These are phyloP conservation scores for Populus hybrid DNA, from an alignment of 441 rosid genomes.

Conservation along the genomic window DNA sequence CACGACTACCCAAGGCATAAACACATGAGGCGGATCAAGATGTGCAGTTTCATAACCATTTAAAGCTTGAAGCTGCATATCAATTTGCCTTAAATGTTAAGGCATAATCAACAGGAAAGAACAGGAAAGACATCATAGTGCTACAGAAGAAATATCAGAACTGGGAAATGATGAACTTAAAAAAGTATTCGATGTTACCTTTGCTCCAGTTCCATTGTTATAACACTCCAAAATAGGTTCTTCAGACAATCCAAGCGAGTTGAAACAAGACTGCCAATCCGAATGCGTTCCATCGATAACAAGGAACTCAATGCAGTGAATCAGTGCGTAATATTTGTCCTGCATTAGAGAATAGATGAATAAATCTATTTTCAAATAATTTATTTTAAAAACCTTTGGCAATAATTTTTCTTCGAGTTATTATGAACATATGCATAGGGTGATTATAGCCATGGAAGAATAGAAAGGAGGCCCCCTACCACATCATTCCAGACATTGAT, in stretches of 20 bases:
- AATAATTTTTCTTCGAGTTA: too few species aligned
- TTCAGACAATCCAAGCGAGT: conserved; percentile 27
- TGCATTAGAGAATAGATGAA: conserved; percentile 15
- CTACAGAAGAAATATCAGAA: neutral
- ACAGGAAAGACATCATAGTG: neutral
- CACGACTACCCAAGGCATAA: conserved; percentile 68
- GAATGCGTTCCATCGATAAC: conserved; percentile 28
- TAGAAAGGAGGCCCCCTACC: conserved; percentile 29
- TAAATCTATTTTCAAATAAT: neutral
- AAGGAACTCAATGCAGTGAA: conserved; percentile 42
- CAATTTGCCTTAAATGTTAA: too few species aligned
- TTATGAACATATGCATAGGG: neutral
- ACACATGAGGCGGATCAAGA: conserved; percentile 50
- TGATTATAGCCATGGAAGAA: neutral
- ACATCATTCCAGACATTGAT: conserved; percentile 33
- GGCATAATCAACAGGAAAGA: neutral
- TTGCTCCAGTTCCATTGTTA: conserved; percentile 33
- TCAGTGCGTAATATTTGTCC: conserved; percentile 40
- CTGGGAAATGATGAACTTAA: neutral
- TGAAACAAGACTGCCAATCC: conserved; percentile 39
- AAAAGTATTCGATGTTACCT: conserved; percentile 23
- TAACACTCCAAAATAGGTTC: conserved; percentile 35
- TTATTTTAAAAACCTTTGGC: neutral
- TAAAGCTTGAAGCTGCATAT: conserved; percentile 46
- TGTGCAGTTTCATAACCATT: conserved; percentile 47